phyloP scores from a whole-genome alignment of 2,329 filamentous ascomycete genomes.

The Ophiostoma perfectum region DNA sequence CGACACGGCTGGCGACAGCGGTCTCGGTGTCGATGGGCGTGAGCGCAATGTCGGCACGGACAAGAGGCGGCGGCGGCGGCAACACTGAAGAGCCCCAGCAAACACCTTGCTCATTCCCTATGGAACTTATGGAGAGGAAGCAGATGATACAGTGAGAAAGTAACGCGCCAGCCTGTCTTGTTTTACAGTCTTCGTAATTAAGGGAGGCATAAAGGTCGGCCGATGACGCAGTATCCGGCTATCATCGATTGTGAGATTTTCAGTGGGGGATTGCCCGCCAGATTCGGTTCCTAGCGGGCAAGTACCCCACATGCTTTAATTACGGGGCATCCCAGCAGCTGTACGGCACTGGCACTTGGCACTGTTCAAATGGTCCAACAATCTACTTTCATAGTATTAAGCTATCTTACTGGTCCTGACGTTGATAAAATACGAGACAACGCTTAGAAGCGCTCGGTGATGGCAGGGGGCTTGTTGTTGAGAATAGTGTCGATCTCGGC shows the following conservation, averaged over 20 bases:
- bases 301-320: not conserved
- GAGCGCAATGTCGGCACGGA: not conserved
- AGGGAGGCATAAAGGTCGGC: not conserved
- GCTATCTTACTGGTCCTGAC: too few species aligned
- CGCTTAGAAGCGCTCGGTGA: conserved; percentile 33
- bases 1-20: not conserved
- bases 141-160: not conserved
- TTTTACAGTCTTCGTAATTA: not conserved
- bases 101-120: conserved; percentile 16
- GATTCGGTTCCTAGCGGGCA: not conserved
- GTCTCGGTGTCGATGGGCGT: not conserved
- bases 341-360: too few species aligned
- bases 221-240: conserved; percentile 17
- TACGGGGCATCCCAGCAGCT: not conserved
- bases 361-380: too few species aligned
- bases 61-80: conserved; percentile 14
- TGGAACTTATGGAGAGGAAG: not conserved
- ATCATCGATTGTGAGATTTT: conserved; percentile 18
- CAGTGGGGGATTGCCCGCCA: conserved; percentile 6
- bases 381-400: too few species aligned
- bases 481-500: conserved; percentile 55
- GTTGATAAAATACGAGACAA: too few species aligned
- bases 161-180: not conserved
- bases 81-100: conserved; percentile 16
- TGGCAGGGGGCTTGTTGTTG: conserved; percentile 51